phyloP scores from a whole-genome alignment of 352 stramenopile species.

The Aphanomyces stellatus region DNA sequence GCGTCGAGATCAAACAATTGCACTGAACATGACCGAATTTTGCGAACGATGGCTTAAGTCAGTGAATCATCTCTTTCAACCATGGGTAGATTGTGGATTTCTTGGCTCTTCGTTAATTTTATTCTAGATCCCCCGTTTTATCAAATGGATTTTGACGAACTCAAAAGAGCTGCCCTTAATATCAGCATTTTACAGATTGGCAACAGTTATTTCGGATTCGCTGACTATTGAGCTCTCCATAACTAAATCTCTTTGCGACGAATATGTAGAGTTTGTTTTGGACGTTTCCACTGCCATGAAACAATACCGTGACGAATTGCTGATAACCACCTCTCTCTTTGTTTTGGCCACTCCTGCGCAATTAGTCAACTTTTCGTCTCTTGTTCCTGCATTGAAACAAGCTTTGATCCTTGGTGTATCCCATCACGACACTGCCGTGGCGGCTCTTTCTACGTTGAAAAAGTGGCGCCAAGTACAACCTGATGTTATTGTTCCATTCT shows the following conservation, averaged over 20 bases:
- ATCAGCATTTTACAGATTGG: slow-evolving; percentile 55
- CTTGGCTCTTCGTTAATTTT: too few relatives aligned
- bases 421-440: slow-evolving; percentile 48
- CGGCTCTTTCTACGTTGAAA: slow-evolving; percentile 47
- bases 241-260: slow-evolving; percentile 20
- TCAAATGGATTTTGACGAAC: slow-evolving; percentile 29
- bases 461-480: slow-evolving; percentile 34
- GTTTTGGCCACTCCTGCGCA: slow-evolving; percentile 41
- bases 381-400: slow-evolving; percentile 33
- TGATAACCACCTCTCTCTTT: slow-evolving; percentile 50
- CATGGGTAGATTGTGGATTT: too few relatives aligned
- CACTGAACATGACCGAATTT: slow-evolving; percentile 75
- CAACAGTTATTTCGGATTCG: slow-evolving; percentile 26
- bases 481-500: slow-evolving; percentile 26
- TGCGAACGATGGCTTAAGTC: slow-evolving; percentile 42
- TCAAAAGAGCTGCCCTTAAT: slow-evolving; percentile 34
- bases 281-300: slow-evolving; percentile 38
- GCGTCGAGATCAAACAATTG: slow-evolving; percentile 65
- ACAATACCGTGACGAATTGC: slow-evolving; percentile 71
- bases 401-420: slow-evolving; percentile 52
- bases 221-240: slow-evolving; percentile 15
- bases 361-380: slow-evolving; percentile 28
- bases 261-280: slow-evolving; percentile 42
- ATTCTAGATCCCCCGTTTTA: slow-evolving; percentile 22
- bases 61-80: slow-evolving; percentile 23